Evolutionary conservation across 768 basidiomycete genomes (phyloP).

Genomic region (Mycena maculata): DNA sequence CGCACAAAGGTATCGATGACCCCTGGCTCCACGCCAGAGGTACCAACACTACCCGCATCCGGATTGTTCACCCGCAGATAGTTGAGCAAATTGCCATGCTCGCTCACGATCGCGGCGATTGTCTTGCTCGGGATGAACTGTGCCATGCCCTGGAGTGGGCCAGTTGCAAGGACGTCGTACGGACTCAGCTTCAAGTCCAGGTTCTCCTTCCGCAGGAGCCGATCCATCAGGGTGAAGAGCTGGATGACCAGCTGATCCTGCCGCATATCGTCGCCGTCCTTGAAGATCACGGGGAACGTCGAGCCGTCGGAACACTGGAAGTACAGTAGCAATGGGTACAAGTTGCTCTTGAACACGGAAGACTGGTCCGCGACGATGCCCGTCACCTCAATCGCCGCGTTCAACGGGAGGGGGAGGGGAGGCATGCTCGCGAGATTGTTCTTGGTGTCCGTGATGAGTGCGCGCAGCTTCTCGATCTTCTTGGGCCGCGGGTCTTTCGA

Average conservation of each 20-base stretch:
- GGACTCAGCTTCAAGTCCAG: conserved; percentile 92
- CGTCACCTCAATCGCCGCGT: conserved; percentile 85
- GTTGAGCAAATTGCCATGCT: conserved; percentile 87
- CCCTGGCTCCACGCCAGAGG: conserved; percentile 92
- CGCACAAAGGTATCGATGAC: conserved; percentile 97
- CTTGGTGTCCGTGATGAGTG: conserved; percentile 86
- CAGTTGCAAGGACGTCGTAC: conserved; percentile 94
- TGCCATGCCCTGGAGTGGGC: conserved; percentile 92
- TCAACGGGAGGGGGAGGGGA: conserved; percentile 88
- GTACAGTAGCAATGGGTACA: conserved; percentile 90
- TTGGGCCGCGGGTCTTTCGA: conserved; percentile 95
- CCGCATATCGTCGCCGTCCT: conserved; percentile 98
- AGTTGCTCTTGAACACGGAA: conserved; percentile 96
- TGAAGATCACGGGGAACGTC: conserved; percentile 96
- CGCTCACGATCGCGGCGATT: conserved; percentile 93
- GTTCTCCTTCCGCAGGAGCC: conserved; percentile 92
- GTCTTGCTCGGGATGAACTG: conserved; percentile 98
- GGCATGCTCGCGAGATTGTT: conserved; percentile 83
- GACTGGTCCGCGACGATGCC: conserved; percentile 94
- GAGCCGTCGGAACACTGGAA: conserved; percentile 88
- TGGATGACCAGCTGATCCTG: conserved; percentile 99
- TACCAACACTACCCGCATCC: conserved; percentile 94
- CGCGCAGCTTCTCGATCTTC: conserved; percentile 96
- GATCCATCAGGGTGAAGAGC: conserved; percentile 98
- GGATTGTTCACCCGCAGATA: conserved; percentile 89